These are phyloP conservation scores for Polyporus arcularius DNA, from an alignment of 768 basidiomycete genomes.

Conservation along the genomic window DNA sequence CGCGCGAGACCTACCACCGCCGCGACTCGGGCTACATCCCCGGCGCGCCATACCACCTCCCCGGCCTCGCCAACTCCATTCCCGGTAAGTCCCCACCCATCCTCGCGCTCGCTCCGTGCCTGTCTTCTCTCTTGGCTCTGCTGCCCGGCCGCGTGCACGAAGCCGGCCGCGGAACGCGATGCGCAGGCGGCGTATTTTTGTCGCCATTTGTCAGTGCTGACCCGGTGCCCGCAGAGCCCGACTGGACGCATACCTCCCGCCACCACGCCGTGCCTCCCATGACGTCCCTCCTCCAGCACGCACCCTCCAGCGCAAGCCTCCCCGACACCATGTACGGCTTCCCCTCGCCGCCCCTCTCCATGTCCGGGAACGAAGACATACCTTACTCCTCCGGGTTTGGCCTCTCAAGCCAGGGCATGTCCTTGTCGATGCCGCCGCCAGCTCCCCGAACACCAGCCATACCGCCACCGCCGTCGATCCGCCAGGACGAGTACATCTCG, in stretches of 20 bases:
- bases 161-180: constrained; percentile 1
- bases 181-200: constrained; percentile 18
- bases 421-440: constrained; percentile 27
- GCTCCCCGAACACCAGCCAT: constrained; percentile 38
- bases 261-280: constrained; percentile 24
- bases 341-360: constrained; percentile 6
- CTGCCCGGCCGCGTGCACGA: neutral
- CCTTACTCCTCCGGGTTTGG: constrained; percentile 6
- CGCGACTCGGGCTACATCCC: constrained; percentile 9
- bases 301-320: constrained; percentile 8
- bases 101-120: constrained; percentile 10
- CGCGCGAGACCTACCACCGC: constrained; percentile 11
- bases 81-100: constrained; percentile 14
- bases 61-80: constrained; percentile 10
- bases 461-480: constrained; percentile 18
- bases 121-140: constrained; percentile 10
- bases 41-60: constrained; percentile 11
- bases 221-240: constrained; percentile 12
- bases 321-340: constrained; percentile 18
- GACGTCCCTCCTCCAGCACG: constrained; percentile 38
- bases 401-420: constrained; percentile 16
- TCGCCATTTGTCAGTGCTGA: constrained; percentile 14
- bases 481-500: constrained; percentile 58
- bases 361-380: constrained; percentile 12
- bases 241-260: constrained; percentile 29